These are phyloP conservation scores for Poteriospumella lacustris DNA, from an alignment of 108 stramenopile genomes.

Conservation along the genomic window DNA sequence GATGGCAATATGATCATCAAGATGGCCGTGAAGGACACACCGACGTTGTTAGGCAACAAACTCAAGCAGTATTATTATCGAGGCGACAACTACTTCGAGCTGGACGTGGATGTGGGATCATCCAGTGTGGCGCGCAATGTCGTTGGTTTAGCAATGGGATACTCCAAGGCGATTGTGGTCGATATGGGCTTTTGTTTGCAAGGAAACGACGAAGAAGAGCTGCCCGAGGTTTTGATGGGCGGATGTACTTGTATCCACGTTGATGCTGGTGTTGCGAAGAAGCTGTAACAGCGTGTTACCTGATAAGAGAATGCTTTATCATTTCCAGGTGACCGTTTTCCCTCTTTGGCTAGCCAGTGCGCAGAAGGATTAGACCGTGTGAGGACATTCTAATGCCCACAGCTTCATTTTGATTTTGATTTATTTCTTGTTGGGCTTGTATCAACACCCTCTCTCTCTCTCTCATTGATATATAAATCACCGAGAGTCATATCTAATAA, in stretches of 20 bases:
- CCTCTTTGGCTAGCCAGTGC: too few relatives aligned
- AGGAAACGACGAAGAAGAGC: slow-evolving; percentile 52
- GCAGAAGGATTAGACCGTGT: too few relatives aligned
- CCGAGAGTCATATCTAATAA: too few relatives aligned
- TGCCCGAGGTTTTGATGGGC: slow-evolving; percentile 53
- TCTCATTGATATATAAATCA: too few relatives aligned
- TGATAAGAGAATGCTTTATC: too few relatives aligned
- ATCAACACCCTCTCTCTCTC: too few relatives aligned
- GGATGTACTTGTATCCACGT: slow-evolving; percentile 32
- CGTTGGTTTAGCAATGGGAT: slow-evolving; percentile 44
- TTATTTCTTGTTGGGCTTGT: too few relatives aligned
- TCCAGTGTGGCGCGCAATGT: slow-evolving; percentile 65
- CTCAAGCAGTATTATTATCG: slow-evolving; percentile 31
- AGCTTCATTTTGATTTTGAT: too few relatives aligned
- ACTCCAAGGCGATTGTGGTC: slow-evolving; percentile 36
- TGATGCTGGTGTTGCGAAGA: slow-evolving; percentile 23
- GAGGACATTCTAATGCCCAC: too few relatives aligned
- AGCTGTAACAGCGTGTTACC: slow-evolving; percentile 10
- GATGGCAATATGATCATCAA: slow-evolving; percentile 34
- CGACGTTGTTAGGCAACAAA: slow-evolving; percentile 33
- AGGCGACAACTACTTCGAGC: slow-evolving; percentile 77
- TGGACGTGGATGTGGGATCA: slow-evolving; percentile 76
- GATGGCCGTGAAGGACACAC: slow-evolving; percentile 27
- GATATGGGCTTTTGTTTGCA: slow-evolving; percentile 53
- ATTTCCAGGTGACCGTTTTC: too few relatives aligned